These are phyloP conservation scores for Saxophila tyrrhenica DNA, from an alignment of 495 filamentous ascomycete genomes.

Conservation along the genomic window DNA sequence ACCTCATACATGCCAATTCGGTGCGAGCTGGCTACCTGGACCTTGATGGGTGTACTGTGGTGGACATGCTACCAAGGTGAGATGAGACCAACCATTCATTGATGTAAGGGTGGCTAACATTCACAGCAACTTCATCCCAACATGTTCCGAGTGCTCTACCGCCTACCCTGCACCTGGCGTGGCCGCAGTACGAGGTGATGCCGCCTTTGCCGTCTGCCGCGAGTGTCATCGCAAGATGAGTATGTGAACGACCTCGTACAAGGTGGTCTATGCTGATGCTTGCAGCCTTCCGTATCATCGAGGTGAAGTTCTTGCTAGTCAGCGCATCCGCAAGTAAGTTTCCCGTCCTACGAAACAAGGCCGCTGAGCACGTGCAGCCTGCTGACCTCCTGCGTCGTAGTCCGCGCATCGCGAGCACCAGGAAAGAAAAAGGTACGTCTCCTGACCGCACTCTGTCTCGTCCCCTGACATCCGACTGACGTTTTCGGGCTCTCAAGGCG, in stretches of 20 bases:
- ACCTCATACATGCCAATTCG: slow-evolving; percentile 67
- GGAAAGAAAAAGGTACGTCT: slow-evolving; percentile 44
- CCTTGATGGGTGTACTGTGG: slow-evolving; percentile 61
- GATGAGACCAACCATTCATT: slow-evolving; percentile 15
- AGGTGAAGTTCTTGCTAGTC: slow-evolving; percentile 69
- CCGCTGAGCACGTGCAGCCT: no score
- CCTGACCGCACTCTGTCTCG: no score
- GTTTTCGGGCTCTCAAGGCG: no score
- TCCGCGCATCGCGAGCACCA: slow-evolving; percentile 33
- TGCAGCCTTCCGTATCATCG: slow-evolving; percentile 64
- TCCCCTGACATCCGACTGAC: no score
- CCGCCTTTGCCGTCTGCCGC: slow-evolving; percentile 65
- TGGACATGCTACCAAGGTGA: slow-evolving; percentile 60
- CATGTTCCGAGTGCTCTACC: slow-evolving; percentile 70
- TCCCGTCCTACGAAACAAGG: no score
- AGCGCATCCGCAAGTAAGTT: slow-evolving; percentile 44
- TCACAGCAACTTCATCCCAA: slow-evolving; percentile 59
- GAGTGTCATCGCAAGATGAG: slow-evolving; percentile 77
- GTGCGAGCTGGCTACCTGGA: slow-evolving; percentile 76
- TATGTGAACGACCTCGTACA: no score
- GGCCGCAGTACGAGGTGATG: slow-evolving; percentile 61
- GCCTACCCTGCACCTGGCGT: slow-evolving; percentile 52
- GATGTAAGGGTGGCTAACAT: slow-evolving; percentile 21
- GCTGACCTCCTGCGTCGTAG: no score
- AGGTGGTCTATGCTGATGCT: no score